A percentile compares a stretch with the other conserved stretches of the same genome.
Evolutionary conservation across 345 rosid genomes (phyloP).

Genomic region (Citrus trifoliata): DNA sequence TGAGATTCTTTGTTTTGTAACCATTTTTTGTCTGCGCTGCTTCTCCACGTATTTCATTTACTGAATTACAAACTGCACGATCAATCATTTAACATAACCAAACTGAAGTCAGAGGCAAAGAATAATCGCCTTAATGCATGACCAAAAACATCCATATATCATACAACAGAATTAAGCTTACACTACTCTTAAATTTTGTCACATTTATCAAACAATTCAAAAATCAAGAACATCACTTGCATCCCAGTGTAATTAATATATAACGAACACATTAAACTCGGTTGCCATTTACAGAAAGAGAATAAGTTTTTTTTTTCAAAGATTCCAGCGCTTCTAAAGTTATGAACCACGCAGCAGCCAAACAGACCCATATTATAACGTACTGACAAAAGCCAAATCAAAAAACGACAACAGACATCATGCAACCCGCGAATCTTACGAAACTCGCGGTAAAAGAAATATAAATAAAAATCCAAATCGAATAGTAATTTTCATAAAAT

Average conservation of each 20-base stretch:
- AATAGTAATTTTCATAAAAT: not conserved
- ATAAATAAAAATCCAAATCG: not conserved
- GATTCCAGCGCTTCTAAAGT: not conserved
- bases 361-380: not conserved
- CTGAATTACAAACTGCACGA: slow-evolving; percentile 26
- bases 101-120: not conserved
- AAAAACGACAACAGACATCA: not conserved
- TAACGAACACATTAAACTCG: too few relatives aligned
- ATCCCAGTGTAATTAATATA: not conserved
- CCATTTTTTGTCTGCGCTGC: slow-evolving; percentile 25
- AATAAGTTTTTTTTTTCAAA: not conserved
- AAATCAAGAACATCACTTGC: not conserved
- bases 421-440: too few relatives aligned
- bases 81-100: not conserved
- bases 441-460: not conserved
- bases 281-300: not conserved
- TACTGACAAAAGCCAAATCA: not conserved
- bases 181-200: not conserved
- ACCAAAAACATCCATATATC: not conserved
- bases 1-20: slow-evolving; percentile 27
- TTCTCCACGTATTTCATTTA: slow-evolving; percentile 39
- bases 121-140: too few relatives aligned
- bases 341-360: not conserved
- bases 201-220: not conserved
- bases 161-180: not conserved